Evolutionary conservation across 2,329 filamentous ascomycete genomes (phyloP).

Genomic region (Paecilomyces formosus): DNA sequence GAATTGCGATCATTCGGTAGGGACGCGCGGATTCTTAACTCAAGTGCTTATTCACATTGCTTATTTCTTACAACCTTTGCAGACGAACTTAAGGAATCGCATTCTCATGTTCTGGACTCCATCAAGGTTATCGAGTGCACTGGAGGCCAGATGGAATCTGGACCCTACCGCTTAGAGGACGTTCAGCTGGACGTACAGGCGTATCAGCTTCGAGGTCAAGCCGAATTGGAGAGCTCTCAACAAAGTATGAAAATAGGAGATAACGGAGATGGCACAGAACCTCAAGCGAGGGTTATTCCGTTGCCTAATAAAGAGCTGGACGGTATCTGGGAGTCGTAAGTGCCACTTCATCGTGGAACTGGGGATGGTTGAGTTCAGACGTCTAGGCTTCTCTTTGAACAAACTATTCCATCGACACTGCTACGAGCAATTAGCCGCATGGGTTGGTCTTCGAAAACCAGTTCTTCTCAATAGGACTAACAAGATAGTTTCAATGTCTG

Average conservation of each 20-base stretch:
- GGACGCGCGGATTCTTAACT: background rate
- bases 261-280: slow-evolving; percentile 13
- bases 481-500: slow-evolving; percentile 19
- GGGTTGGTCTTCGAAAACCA: slow-evolving; percentile 13
- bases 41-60: background rate
- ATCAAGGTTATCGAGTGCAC: slow-evolving; percentile 34
- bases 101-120: slow-evolving; percentile 21
- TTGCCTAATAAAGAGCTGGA: slow-evolving; percentile 34
- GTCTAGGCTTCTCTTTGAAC: slow-evolving; percentile 35
- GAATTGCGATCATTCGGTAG: slow-evolving; percentile 23
- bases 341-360: background rate
- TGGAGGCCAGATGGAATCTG: slow-evolving; percentile 16
- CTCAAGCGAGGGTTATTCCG: slow-evolving; percentile 23
- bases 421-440: slow-evolving; percentile 35
- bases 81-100: slow-evolving; percentile 18
- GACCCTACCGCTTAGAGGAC: slow-evolving; percentile 20
- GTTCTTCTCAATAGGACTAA: background rate
- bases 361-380: background rate
- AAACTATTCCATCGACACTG: slow-evolving; percentile 32
- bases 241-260: slow-evolving; percentile 12
- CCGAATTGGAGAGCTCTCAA: slow-evolving; percentile 14
- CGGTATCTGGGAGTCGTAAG: slow-evolving; percentile 38
- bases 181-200: slow-evolving; percentile 36
- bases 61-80: slow-evolving; percentile 2
- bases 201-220: slow-evolving; percentile 26